Percentiles rank a stretch among this genome's conserved stretches.
phyloP scores from a whole-genome alignment of 305 asterid genomes.

The Solanum aculeatissimum region DNA sequence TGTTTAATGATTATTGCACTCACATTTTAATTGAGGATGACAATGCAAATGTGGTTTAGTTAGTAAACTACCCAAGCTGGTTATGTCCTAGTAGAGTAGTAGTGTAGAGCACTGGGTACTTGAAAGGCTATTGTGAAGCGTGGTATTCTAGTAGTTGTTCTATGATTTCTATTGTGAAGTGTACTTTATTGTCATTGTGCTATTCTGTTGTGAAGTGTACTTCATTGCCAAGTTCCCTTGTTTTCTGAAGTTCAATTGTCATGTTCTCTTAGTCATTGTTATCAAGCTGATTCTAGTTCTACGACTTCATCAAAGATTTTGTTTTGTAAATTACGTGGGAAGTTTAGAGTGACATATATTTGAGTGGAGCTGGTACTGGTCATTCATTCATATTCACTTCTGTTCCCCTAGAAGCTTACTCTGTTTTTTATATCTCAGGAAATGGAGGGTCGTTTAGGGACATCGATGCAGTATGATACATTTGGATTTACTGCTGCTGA shows the following conservation, averaged over 20 bases:
- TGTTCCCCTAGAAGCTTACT: not conserved
- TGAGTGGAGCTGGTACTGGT: not conserved
- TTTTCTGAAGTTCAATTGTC: not conserved
- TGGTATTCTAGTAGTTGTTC: not conserved
- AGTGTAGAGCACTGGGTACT: not conserved
- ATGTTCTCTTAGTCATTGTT: not conserved
- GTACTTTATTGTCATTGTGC: not conserved
- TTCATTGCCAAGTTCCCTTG: not conserved
- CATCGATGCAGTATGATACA: constrained; percentile 83
- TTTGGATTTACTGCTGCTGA: constrained; percentile 89
- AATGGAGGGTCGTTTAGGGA: constrained; percentile 60
- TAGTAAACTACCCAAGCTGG: not conserved
- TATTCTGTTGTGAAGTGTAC: not conserved
- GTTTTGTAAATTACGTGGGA: not conserved
- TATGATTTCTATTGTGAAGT: not conserved
- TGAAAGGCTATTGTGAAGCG: not conserved
- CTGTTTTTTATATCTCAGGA: constrained; percentile 33
- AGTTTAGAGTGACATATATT: not conserved
- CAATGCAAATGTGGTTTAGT: not conserved
- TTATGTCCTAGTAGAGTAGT: not conserved
- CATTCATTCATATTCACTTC: not conserved
- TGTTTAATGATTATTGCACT: not conserved
- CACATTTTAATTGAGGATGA: not conserved
- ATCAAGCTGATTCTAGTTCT: not conserved
- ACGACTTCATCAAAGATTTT: not conserved